These are phyloP conservation scores for Cyberlindnera galapagoensis DNA, from an alignment of 805 yeast species.

Conservation along the genomic window DNA sequence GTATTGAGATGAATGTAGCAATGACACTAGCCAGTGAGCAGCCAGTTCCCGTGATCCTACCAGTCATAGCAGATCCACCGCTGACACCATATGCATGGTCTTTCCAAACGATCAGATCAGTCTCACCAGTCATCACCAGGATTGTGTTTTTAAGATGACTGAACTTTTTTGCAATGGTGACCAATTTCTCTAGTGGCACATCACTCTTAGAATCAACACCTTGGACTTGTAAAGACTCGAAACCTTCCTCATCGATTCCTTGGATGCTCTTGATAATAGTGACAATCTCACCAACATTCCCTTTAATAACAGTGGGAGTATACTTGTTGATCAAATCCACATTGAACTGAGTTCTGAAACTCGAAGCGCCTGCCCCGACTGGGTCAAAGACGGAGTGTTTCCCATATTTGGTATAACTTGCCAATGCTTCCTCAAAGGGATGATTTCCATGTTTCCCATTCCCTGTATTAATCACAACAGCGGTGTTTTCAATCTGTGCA, in stretches of 20 bases:
- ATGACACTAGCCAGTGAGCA: conserved; percentile 75
- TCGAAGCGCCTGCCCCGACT: conserved; percentile 86
- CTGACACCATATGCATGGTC: conserved; percentile 29
- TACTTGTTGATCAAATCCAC: conserved; percentile 44
- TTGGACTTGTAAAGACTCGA: conserved; percentile 21
- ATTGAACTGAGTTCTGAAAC: conserved; percentile 44
- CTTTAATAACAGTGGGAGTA: conserved; percentile 59
- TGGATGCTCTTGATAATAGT: conserved; percentile 44
- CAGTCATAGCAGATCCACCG: conserved; percentile 64
- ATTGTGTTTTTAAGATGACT: conserved; percentile 41
- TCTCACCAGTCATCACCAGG: conserved; percentile 66
- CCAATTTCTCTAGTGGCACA: conserved; percentile 18
- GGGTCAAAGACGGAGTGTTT: conserved; percentile 80
- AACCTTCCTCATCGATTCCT: conserved; percentile 58
- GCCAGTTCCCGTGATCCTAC: conserved; percentile 73
- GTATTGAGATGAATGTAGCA: conserved; percentile 44
- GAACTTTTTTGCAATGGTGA: conserved; percentile 34
- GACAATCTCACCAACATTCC: conserved; percentile 76
- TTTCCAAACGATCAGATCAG: conserved; percentile 41
- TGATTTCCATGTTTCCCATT: conserved; percentile 41
- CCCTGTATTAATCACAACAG: conserved; percentile 70
- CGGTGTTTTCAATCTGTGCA: conserved; percentile 45
- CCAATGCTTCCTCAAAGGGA: conserved; percentile 44
- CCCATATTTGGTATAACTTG: conserved; percentile 47
- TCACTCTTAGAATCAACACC: conserved; percentile 34